Evolutionary conservation across 2,329 filamentous ascomycete genomes (phyloP).

Genomic region (Arthroderma uncinatum): DNA sequence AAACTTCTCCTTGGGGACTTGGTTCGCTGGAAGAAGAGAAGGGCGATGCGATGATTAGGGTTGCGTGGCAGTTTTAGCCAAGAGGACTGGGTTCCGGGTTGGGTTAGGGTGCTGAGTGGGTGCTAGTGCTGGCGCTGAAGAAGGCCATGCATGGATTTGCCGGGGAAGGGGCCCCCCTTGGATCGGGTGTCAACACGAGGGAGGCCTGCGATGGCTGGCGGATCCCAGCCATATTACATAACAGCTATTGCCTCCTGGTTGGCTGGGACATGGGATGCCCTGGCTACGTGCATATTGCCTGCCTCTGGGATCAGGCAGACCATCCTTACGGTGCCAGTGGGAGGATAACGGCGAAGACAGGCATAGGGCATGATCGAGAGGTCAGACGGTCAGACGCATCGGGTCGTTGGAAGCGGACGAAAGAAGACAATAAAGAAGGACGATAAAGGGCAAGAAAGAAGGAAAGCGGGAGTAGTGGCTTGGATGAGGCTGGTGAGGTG

Average conservation of each 20-base stretch:
- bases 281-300: not conserved
- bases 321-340: too few species aligned
- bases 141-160: conserved; percentile 1
- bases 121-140: too few species aligned
- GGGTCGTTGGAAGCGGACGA: not conserved
- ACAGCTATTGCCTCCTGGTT: not conserved
- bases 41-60: not conserved
- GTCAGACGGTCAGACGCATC: too few species aligned
- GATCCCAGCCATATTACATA: not conserved
- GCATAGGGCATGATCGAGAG: too few species aligned
- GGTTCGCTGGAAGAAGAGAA: not conserved
- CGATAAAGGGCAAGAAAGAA: not conserved
- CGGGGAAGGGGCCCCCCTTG: not conserved
- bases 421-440: not conserved
- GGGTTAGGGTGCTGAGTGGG: too few species aligned
- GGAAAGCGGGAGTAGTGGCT: not conserved
- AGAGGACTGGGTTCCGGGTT: not conserved
- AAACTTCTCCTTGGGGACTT: not conserved
- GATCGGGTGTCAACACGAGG: conserved; percentile 4
- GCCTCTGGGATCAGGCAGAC: not conserved
- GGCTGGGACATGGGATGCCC: not conserved
- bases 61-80: not conserved
- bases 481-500: not conserved
- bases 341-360: too few species aligned
- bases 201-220: not conserved